These are phyloP conservation scores for Prunus padus DNA, from an alignment of 306 rosid species.

Conservation along the genomic window DNA sequence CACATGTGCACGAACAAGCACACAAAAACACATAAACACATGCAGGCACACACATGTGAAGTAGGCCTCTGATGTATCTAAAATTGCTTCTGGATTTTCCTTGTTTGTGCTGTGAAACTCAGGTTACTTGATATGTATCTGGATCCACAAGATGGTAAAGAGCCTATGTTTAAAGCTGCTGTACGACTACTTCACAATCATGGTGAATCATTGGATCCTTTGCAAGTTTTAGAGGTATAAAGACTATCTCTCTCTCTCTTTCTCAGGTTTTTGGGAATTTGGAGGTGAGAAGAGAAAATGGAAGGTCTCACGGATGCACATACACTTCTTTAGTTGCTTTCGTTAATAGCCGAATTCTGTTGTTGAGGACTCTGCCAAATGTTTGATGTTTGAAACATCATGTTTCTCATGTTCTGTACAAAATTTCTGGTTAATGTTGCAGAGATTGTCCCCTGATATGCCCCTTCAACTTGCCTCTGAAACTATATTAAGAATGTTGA, in stretches of 20 bases:
- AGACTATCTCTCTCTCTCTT: conserved; percentile 17
- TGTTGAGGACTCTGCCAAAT: conserved; percentile 3
- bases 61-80: conserved; percentile 2
- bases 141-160: conserved; percentile 97
- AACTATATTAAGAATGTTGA: conserved; percentile 81
- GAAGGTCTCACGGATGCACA: neutral
- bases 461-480: conserved; percentile 98
- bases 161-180: conserved; percentile 98
- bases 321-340: neutral
- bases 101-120: conserved; percentile 28
- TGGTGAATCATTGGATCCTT: conserved; percentile 93
- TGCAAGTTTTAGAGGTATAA: conserved; percentile 91
- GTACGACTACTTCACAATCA: conserved; percentile 98
- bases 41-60: neutral
- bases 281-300: neutral
- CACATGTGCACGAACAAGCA: neutral
- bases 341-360: neutral
- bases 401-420: conserved; percentile 9
- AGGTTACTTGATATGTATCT: conserved; percentile 99
- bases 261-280: neutral
- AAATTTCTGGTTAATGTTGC: conserved; percentile 33
- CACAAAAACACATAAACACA: neutral
- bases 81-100: conserved; percentile 3
- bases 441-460: conserved; percentile 89
- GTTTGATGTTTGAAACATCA: neutral